Conservation (phyloP, 768 basidiomycete genomes). For the Xerocomellus intermedius region DNA sequence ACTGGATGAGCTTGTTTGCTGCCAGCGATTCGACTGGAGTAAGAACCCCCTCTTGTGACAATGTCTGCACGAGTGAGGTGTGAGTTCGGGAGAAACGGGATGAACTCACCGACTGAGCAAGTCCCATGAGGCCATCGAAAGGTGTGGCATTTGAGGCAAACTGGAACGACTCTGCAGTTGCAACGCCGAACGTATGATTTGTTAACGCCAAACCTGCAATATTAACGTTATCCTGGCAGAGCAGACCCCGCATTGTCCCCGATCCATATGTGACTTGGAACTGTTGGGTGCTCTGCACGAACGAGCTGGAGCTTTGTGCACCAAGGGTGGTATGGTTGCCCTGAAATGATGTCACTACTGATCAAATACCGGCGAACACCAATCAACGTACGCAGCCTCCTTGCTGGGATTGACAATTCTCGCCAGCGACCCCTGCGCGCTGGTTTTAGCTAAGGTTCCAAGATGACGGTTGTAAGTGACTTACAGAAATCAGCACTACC, state of each 20-base stretch:
- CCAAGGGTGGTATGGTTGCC: constrained; percentile 72
- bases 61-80: constrained; percentile 32
- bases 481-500: constrained; percentile 64
- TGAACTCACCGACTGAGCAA: constrained; percentile 62
- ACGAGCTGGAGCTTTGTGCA: constrained; percentile 56
- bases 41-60: constrained; percentile 61
- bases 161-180: constrained; percentile 55
- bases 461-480: background rate
- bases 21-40: constrained; percentile 77
- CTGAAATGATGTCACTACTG: constrained; percentile 32
- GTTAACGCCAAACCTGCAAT: constrained; percentile 61
- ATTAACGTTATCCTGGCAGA: constrained; percentile 60
- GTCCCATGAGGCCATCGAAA: constrained; percentile 78
- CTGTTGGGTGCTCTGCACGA: constrained; percentile 46
- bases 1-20: constrained; percentile 50
- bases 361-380: background rate
- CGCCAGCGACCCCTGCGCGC: constrained; percentile 48
- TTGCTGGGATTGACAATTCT: constrained; percentile 46
- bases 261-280: constrained; percentile 71
- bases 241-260: constrained; percentile 62
- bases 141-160: constrained; percentile 50
- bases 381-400: constrained; percentile 41
- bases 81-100: constrained; percentile 9
- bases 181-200: constrained; percentile 68
- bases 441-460: background rate